Base-by-base conservation (phyloP, 2,329 filamentous ascomycete species). In the Tympanopsis confertula region DNA sequence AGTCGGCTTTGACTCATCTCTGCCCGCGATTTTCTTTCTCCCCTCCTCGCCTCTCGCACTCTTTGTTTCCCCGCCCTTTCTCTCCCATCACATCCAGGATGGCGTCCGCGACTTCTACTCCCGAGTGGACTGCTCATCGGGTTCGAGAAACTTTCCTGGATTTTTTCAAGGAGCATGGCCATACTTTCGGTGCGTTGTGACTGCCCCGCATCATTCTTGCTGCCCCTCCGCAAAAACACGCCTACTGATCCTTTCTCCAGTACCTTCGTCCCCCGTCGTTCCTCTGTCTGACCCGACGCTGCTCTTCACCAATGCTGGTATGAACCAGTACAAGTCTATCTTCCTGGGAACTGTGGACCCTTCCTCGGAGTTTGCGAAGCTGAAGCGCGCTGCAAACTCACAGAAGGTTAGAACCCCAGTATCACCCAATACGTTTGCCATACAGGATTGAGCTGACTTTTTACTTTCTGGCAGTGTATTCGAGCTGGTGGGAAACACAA, bases 301-400 rank as follows among this genome's bases (percentile, higher is more conserved):
- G 43, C 85, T 98, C 53, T 98, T 98, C 68, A 87, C 88, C 62
- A 98, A 98, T 77, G 91, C 91, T 53, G 91, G 91, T 59, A 96
- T 96, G 91, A 95, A 96, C 72, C 89, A 96, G 71, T 96, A 94
- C 72, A 96, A 96, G 30, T 79, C 89, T 50, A 94, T 98, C 53
- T 98, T 98, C 69, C 72, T 95, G 39, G 91, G 91, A 45, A 95
- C 88, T 36, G 77, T 95, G 53, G 84, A 89, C 59, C 85, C 87
- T 53, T 76, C 84, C 36, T 91, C 93, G 53, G 82, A 88, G 55
- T 84, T 96, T 65, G 83, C 84, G 47, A 73, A 77, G 50, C 66
- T 95, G 57, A 95, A 94, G 70, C 85, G 89, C 58, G 91, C 88
- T 26, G 84, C 82, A 57, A 94, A 98, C 62, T 84, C 86, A 28